Evolutionary conservation across 176 grass and related monocot species (phyloP), one percentile per base, ranked within the genome.

Genomic region (Ampelocalamus luodianensis): DNA sequence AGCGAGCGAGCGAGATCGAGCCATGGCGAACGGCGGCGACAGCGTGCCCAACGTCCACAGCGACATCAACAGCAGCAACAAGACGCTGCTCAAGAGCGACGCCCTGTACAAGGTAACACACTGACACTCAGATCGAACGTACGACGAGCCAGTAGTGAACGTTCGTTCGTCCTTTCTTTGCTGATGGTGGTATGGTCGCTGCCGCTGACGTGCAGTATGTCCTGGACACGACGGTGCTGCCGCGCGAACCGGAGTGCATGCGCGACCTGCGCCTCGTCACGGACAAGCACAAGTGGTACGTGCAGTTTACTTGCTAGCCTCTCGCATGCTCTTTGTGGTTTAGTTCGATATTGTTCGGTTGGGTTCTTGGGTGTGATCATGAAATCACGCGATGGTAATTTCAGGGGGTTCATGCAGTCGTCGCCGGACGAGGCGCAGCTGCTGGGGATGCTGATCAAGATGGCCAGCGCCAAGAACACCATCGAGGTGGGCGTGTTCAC

Each of bases 401-500:
- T 63, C 50, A 53, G 50, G 50, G 50, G 50, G 50, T 53, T 53
- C 50, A 34, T 93, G 89, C 60, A 66, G 42, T 84, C 83, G 5
- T 79, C 84, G 11, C 69, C 94, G 6, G 94, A 96, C 54, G 91
- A 93, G 45, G 76, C 90, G 3, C 91, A 90, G 67, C 60, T 96
- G 14, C 72, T 96, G 4, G 70, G 82, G 34, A 91, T 93, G 91
- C 84, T 96, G 26, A 70, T 96, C 8, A 91, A 96, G 55, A 79
- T 96, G 42, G 58, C 89, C 10, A 90, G 92, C 62, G 94, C 94
- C 9, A 85, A 85, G 72, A 83, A 72, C 8, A 90, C 89, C 0
- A 77, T 96, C 0, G 94, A 96, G 64, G 74, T 96, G 7, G 94
- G 94, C 22, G 94, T 96, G 8, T 96, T 88, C 91, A 96, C 94